A percentile compares a stretch with the other conserved stretches of the same genome.
Evolutionary conservation across 129 eudicot species (phyloP).

Genomic region (Lactuca sativa): DNA sequence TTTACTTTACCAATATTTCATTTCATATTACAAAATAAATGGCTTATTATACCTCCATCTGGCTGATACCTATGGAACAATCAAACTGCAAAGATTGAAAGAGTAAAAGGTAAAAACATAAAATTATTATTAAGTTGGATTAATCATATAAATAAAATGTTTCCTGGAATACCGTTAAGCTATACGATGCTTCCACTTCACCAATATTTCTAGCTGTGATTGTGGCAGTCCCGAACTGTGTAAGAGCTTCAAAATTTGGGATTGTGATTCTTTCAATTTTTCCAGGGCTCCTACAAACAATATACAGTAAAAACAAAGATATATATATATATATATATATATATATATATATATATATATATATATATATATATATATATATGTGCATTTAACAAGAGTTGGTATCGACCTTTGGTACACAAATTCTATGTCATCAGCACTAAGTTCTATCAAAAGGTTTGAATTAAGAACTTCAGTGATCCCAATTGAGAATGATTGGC

Average conservation of each 20-base stretch:
- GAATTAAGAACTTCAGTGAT: conserved; percentile 77
- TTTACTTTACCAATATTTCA: neutral
- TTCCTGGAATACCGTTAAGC: conserved; percentile 64
- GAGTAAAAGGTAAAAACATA: neutral
- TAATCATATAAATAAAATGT: neutral
- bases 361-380: too few species aligned
- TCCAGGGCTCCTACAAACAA: conserved; percentile 75
- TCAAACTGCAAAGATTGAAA: conserved; percentile 65
- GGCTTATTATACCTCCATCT: conserved; percentile 66
- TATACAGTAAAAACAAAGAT: neutral
- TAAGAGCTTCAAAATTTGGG: conserved; percentile 82
- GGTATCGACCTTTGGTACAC: conserved; percentile 76
- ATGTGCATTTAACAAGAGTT: neutral
- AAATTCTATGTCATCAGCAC: conserved; percentile 84
- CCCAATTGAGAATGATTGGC: conserved; percentile 81
- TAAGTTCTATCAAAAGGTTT: conserved; percentile 74
- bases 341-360: too few species aligned
- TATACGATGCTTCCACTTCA: conserved; percentile 89
- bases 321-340: neutral
- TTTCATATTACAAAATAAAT: neutral
- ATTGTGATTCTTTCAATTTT: conserved; percentile 61
- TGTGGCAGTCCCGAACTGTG: conserved; percentile 77
- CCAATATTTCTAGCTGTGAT: conserved; percentile 75
- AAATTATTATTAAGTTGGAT: neutral
- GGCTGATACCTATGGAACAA: conserved; percentile 80